Percentiles rank a stretch among this genome's conserved stretches.
Conservation (phyloP, 371 early-diverging fungal genomes). For the Entomophthora muscae region DNA sequence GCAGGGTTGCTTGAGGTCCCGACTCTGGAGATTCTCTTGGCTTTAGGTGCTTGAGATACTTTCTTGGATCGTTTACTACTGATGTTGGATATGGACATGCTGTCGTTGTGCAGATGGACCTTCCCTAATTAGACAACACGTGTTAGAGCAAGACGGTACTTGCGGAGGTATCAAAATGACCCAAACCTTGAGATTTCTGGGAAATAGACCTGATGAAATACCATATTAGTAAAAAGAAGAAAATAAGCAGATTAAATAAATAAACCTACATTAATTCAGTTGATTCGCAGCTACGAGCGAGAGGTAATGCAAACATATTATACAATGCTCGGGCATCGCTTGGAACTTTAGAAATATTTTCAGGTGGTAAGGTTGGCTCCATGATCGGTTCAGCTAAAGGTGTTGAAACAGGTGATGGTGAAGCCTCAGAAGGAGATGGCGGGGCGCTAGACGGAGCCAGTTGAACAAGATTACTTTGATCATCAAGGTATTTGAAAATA, state of each 20-base stretch:
- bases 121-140: background rate
- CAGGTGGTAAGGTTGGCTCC: background rate
- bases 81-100: background rate
- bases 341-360: background rate
- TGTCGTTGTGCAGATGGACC: background rate
- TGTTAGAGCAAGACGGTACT: background rate
- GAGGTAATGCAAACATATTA: background rate
- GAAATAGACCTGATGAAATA: background rate
- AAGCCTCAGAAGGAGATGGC: background rate
- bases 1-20: background rate
- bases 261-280: background rate
- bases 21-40: background rate
- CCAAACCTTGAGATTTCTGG: background rate
- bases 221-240: background rate
- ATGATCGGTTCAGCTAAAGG: background rate
- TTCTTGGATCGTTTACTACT: background rate
- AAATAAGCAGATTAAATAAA: background rate
- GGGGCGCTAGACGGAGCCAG: background rate
- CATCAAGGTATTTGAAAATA: background rate
- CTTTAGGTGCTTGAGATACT: background rate
- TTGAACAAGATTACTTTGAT: background rate
- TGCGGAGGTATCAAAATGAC: background rate
- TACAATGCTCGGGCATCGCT: background rate
- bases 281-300: background rate
- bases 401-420: background rate